Base-by-base conservation (phyloP, 1,284 basidiomycete genomes). In the Austroboletus novae-zelandiae region DNA sequence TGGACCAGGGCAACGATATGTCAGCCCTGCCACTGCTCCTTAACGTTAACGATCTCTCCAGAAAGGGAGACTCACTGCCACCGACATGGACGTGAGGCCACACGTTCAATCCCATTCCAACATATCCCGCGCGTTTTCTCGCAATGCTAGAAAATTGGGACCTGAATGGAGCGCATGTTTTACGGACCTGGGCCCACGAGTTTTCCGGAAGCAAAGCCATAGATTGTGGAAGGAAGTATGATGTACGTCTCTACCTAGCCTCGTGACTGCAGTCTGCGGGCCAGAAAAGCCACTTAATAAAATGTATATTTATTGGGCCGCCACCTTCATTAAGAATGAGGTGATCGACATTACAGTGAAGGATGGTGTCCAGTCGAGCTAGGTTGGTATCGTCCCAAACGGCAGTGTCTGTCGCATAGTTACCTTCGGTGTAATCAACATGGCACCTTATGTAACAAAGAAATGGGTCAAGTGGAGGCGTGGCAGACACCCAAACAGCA, bases 261-360 rank as follows among this genome's bases (percentile, higher is more conserved):
- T 72, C 32, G 40, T 18, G 23, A 40, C 1, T 10, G n/a, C n/a
- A n/a, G n/a, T n/a, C n/a, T n/a, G 14, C 20, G 9, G 0, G 25
- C 59, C 3, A 53, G 42, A 20, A 27, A 35, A 39, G 2, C 11
- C 18, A 8, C 7, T 3, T 9, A 13, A 11, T 11, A 14, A n/a
- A 18, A 27, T 3, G 8, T 3, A 18, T 8, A 15, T 13, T 10
- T 15, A n/a, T 4, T 4, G 27, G n/a, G n/a, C 25, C 25, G 25
- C 47, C 44, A 73, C 76, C 74, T 62, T 72, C 64, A 4, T 58
- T 61, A 13, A 75, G 54, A 31, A 80, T 51, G 4, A 59, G 54
- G 5, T 67, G 52, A 51, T 80, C 77, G n/a, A 77, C 72, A 29
- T 69, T 61, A 30, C 75, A 65, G 54, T 79, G 77, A n/a, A 65